phyloP scores from a whole-genome alignment of 192 early-diverging fungal species.

The Backusella tarrabulga region DNA sequence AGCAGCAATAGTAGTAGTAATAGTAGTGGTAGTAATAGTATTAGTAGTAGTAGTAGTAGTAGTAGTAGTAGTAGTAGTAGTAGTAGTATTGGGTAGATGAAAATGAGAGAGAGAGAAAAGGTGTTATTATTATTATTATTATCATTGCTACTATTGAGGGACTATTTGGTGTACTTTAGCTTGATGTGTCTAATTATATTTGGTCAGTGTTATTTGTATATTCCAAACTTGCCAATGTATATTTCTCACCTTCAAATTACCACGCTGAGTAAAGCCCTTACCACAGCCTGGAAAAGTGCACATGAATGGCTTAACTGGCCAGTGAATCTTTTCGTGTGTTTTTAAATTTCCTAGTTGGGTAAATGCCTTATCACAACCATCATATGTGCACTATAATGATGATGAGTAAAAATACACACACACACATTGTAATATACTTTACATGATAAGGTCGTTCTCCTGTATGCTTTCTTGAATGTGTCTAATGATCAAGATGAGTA shows the following conservation, averaged over 20 bases:
- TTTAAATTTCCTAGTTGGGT: slow-evolving; percentile 20
- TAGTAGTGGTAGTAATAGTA: too few relatives aligned
- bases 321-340: slow-evolving; percentile 22
- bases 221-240: background rate
- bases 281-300: slow-evolving; percentile 12
- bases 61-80: too few relatives aligned
- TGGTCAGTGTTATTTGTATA: background rate
- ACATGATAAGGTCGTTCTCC: slow-evolving; percentile 20
- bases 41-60: too few relatives aligned
- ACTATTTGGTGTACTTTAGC: slow-evolving; percentile 19
- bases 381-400: slow-evolving; percentile 1
- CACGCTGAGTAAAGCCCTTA: slow-evolving; percentile 16
- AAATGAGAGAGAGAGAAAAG: background rate
- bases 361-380: slow-evolving; percentile 16
- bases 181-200: slow-evolving; percentile 13
- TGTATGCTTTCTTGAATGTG: slow-evolving; percentile 22
- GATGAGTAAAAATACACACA: too few relatives aligned
- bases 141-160: background rate
- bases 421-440: background rate
- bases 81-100: too few relatives aligned
- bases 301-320: slow-evolving; percentile 16
- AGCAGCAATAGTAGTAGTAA: too few relatives aligned
- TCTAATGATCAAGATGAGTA: background rate
- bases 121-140: background rate
- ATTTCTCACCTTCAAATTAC: slow-evolving; percentile 16